Conservation (phyloP, 169 alveolate genomes). For the Eimeria acervulina region DNA sequence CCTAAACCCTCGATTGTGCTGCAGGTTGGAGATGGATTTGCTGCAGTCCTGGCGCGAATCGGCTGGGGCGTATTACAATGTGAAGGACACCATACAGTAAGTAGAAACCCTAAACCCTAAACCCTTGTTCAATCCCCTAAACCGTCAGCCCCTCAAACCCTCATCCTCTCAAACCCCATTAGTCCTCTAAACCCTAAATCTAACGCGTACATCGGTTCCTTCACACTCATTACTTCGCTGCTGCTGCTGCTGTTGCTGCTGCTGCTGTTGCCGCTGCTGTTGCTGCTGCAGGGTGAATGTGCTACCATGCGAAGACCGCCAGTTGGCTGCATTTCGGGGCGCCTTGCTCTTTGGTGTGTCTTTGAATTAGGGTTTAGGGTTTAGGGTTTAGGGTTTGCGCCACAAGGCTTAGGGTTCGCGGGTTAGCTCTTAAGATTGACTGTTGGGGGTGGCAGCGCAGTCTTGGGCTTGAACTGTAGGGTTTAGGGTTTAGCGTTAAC, state of each 20-base stretch:
- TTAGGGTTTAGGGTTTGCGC: slow-evolving; percentile 24
- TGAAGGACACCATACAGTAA: slow-evolving; percentile 1
- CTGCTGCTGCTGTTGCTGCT: slow-evolving; percentile 34
- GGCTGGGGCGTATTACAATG: background rate
- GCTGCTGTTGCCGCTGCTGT: slow-evolving; percentile 42
- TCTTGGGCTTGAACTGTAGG: background rate
- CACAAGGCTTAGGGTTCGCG: background rate
- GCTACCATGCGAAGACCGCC: slow-evolving; percentile 67
- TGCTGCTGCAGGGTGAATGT: slow-evolving; percentile 59
- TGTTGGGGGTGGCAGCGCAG: background rate
- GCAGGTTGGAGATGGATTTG: slow-evolving; percentile 53
- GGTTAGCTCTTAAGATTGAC: background rate
- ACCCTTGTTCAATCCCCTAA: background rate
- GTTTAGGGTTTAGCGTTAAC: slow-evolving; percentile 1
- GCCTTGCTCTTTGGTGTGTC: slow-evolving; percentile 73
- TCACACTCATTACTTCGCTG: background rate
- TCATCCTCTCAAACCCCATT: background rate
- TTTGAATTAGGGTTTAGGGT: background rate
- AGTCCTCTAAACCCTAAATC: background rate
- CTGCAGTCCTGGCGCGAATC: slow-evolving; percentile 34
- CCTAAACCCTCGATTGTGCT: background rate
- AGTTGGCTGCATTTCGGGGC: slow-evolving; percentile 72
- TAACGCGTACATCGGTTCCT: background rate
- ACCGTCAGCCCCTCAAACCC: background rate
- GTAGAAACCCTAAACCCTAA: slow-evolving; percentile 52